Evolutionary conservation across 441 rosid genomes (phyloP).

Genomic region (Melianthus villosus): DNA sequence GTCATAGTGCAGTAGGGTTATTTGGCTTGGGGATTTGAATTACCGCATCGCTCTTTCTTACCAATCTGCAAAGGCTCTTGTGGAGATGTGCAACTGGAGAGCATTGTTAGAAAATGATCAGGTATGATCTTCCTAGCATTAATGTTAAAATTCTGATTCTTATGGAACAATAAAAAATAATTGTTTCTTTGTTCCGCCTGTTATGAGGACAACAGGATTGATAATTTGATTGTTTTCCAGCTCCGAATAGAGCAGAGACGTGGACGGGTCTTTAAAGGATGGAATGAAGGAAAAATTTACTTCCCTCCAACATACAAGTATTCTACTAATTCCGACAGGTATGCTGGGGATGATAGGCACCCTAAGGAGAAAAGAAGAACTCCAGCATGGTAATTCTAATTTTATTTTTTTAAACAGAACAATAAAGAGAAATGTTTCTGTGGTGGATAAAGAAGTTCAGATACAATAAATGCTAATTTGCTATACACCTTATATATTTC

Average conservation of each 20-base stretch:
- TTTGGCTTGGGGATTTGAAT: conserved; percentile 97
- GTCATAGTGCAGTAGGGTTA: conserved; percentile 44
- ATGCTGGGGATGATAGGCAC: conserved; percentile 68
- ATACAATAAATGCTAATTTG: neutral
- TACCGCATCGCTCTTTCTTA: conserved; percentile 78
- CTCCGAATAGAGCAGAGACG: conserved; percentile 59
- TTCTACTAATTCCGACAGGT: conserved; percentile 83
- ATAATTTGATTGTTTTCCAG: conserved; percentile 22
- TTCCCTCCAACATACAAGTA: conserved; percentile 98
- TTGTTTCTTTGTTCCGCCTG: too few species aligned
- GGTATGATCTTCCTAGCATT: conserved; percentile 21
- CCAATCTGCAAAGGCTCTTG: conserved; percentile 82
- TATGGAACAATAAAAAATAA: too few species aligned
- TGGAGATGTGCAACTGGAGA: conserved; percentile 93
- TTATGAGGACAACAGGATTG: too few species aligned
- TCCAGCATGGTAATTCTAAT: conserved; percentile 64
- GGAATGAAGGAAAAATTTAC: conserved; percentile 86
- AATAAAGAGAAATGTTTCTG: neutral
- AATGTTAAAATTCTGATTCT: too few species aligned
- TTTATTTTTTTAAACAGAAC: neutral
- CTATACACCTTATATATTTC: conserved; percentile 9
- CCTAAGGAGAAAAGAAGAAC: conserved; percentile 89
- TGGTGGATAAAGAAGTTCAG: neutral
- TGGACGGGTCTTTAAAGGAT: conserved; percentile 72
- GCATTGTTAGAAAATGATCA: conserved; percentile 85